phyloP scores from a whole-genome alignment of 1,139 yeast species.

The Taphrina populina region DNA sequence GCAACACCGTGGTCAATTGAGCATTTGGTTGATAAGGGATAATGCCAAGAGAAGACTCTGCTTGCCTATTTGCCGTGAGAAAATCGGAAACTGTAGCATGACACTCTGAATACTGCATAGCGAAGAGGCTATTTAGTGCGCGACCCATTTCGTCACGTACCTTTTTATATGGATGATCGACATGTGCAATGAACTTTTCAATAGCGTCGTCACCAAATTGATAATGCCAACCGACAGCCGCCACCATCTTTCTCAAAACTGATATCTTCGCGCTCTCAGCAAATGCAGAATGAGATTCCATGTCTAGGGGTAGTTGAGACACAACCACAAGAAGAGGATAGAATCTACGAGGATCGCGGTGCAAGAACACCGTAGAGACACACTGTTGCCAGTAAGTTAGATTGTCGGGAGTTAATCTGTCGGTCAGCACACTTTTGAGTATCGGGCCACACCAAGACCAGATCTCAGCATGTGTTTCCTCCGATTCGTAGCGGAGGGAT shows the following conservation, averaged over 20 bases:
- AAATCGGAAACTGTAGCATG: conserved; percentile 51
- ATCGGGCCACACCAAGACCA: conserved; percentile 55
- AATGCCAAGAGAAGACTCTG: conserved; percentile 20
- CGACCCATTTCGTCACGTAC: conserved; percentile 73
- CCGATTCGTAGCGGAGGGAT: conserved; percentile 40
- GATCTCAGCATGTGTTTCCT: conserved; percentile 39
- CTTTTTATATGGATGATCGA: conserved; percentile 44
- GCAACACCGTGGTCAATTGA: conserved; percentile 43
- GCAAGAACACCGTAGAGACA: conserved; percentile 53
- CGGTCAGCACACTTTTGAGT: conserved; percentile 54
- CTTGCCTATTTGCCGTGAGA: conserved; percentile 46
- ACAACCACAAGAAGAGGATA: conserved; percentile 55
- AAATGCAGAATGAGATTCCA: conserved; percentile 62
- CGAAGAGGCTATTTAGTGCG: conserved; percentile 58
- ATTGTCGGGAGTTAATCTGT: conserved; percentile 74
- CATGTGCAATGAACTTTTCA: conserved; percentile 52
- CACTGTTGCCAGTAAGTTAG: conserved; percentile 74
- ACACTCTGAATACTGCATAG: conserved; percentile 56
- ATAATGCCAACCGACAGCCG: conserved; percentile 60
- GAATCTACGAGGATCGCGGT: conserved; percentile 61
- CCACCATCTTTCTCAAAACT: conserved; percentile 57
- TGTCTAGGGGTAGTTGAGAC: conserved; percentile 53
- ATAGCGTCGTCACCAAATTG: conserved; percentile 48
- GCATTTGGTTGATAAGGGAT: conserved; percentile 39
- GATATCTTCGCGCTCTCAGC: conserved; percentile 64